phyloP scores from a whole-genome alignment of 306 rosid species.

The Vigna reflexopilosa region DNA sequence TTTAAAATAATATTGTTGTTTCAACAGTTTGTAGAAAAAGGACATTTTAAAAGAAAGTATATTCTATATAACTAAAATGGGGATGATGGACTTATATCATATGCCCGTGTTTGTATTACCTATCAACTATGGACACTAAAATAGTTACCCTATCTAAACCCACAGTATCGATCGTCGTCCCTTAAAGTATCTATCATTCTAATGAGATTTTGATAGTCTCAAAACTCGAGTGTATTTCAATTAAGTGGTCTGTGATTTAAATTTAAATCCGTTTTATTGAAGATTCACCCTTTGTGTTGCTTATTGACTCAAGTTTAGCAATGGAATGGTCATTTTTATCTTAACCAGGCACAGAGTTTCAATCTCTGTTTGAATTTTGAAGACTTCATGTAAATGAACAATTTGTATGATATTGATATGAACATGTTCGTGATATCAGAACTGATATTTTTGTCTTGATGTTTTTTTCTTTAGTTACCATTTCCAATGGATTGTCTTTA shows the following conservation, averaged over 20 bases:
- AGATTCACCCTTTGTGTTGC: slow-evolving; percentile 4
- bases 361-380: slow-evolving; percentile 26
- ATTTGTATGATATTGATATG: slow-evolving; percentile 7
- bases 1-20: neutral
- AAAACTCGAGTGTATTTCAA: slow-evolving; percentile 17
- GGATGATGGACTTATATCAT: neutral
- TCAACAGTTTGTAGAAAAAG: neutral
- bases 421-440: slow-evolving; percentile 31
- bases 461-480: slow-evolving; percentile 68
- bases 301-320: slow-evolving; percentile 5
- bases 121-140: neutral
- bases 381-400: slow-evolving; percentile 4
- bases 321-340: slow-evolving; percentile 9
- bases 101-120: neutral
- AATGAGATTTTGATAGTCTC: neutral
- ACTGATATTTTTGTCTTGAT: slow-evolving; percentile 32
- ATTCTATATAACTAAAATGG: neutral
- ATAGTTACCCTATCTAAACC: neutral
- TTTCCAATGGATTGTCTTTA: slow-evolving; percentile 89
- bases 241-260: slow-evolving; percentile 25
- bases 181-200: neutral
- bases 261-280: slow-evolving; percentile 26
- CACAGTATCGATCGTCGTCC: neutral
- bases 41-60: neutral
- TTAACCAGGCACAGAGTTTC: neutral